Evolutionary conservation across 768 basidiomycete species (phyloP), one percentile per base, ranked within the genome.

Genomic region (Rhodocollybia butyracea): DNA sequence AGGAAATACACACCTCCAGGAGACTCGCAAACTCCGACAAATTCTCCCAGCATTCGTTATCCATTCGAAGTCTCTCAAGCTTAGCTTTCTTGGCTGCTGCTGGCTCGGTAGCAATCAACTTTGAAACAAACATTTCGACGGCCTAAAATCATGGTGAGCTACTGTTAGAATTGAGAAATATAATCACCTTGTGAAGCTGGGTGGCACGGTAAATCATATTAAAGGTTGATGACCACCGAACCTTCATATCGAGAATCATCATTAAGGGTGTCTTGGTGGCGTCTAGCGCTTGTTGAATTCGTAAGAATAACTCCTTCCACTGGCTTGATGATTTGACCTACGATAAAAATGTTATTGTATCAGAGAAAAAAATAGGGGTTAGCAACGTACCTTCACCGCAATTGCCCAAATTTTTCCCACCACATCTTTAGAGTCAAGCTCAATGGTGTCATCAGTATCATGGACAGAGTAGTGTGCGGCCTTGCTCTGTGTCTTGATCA

Each of bases 141-240:
- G 3, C 29, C 10, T 22, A 3, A 27, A 43, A 11, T 17, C 55
- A 8, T 17, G 17, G 34, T 8, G 8, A 8, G 34, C 10, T 36
- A 36, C 8, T 17, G 8, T 36, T 36, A 17, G 17, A 36, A 8
- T 8, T 42, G 36, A 57, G 27, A 21, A 58, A 36, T 50, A 55
- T 26, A 36, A 34, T 22, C 17, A 48, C 31, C 55, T n/a, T n/a
- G n/a, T n/a, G n/a, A n/a, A n/a, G n/a, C n/a, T n/a, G n/a, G n/a
- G n/a, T n/a, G n/a, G 58, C 63, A 0, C 60, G 55, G 34, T 63
- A 26, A 8, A 70, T 57, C 70, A 72, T 72, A 1, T 59, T 31
- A 55, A 64, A 66, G 19, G 66, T 70, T 17, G 68, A 71, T 3
- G 61, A 66, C 71, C 70, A 72, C 3, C 60, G 55, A 30, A 71